A percentile compares a stretch with the other conserved stretches of the same genome.
Conservation (phyloP, 2,329 filamentous ascomycete genomes). For the Ophiostoma sp. region DNA sequence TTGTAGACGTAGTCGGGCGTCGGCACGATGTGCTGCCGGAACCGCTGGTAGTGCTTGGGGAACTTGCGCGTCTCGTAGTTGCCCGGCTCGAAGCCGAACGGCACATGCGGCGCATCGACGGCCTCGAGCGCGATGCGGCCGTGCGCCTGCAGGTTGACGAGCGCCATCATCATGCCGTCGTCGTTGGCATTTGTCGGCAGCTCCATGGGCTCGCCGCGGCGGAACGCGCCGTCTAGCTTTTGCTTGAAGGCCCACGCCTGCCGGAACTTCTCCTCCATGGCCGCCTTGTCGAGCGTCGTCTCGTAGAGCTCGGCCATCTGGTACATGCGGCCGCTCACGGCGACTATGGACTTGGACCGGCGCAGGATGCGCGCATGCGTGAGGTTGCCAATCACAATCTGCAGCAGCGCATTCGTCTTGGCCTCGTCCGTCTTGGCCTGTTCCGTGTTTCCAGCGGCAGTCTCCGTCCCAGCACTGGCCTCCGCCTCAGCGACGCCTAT, state of each 20-base stretch:
- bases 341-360: constrained; percentile 52
- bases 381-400: constrained; percentile 45
- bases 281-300: constrained; percentile 51
- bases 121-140: constrained; percentile 51
- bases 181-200: constrained; percentile 52
- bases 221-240: constrained; percentile 53
- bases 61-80: constrained; percentile 67
- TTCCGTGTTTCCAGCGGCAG: too few relatives aligned
- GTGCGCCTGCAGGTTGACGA: constrained; percentile 59
- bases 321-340: constrained; percentile 56
- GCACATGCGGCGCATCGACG: constrained; percentile 53
- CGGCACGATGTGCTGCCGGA: constrained; percentile 55
- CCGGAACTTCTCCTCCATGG: constrained; percentile 49
- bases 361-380: constrained; percentile 51
- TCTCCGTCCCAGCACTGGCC: too few relatives aligned
- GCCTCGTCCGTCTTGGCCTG: constrained; percentile 26
- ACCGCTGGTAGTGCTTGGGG: constrained; percentile 60
- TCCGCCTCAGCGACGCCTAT: constrained; percentile 26
- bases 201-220: constrained; percentile 34
- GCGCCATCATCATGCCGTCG: constrained; percentile 61
- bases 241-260: constrained; percentile 57
- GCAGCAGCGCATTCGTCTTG: constrained; percentile 42
- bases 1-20: constrained; percentile 46
- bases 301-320: constrained; percentile 56
- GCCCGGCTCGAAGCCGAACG: constrained; percentile 64